Base-by-base conservation (phyloP, 1,284 basidiomycete genomes). In the Ceratobasidium sp. region DNA sequence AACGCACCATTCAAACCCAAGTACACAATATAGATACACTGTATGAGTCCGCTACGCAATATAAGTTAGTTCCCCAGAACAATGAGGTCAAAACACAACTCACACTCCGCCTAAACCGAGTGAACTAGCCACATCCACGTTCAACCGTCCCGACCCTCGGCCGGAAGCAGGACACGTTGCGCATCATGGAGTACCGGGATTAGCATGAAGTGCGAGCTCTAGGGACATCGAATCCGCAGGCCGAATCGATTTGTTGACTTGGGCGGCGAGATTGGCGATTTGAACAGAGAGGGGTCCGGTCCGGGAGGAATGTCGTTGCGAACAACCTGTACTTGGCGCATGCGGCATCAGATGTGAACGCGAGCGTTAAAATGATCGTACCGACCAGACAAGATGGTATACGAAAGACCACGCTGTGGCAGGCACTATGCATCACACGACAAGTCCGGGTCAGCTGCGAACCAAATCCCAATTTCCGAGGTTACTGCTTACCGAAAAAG, bases 201-300 rank as follows among this genome's bases (percentile, higher is more conserved):
- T 74, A 96, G 87, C 3, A 96, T 96, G 85, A 97, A 97, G 88
- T 98, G 98, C 5, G 95, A 92, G 82, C 98, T 79, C 94, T 96
- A 83, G 97, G 96, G n/a, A 98, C 94, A 84, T 98, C 96, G 82
- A 98, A 97, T 18, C 94, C 94, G 85, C 97, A 41, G 38, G 38
- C 38, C 3, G 6, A 41, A 6, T 41, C 38, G 38, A 10, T 10
- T 41, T 3, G 38, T 95, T 94, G 5, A 90, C 88, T 0, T 89
- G 2, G 20, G 90, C 83, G 93, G 92, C 6, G 93, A 90, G 55
- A 57, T 57, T 57, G 55, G 3, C 23, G 55, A 20, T 2, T 12
- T 6, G 55, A 16, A 20, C 91, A 0, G 92, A 12, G n/a, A 27
- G 33, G 27, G 95, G 88, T 0, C 90, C 86, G 55, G 85, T 88